phyloP scores from a whole-genome alignment of 2,329 filamentous ascomycete species.

The Elsinoe australis region DNA sequence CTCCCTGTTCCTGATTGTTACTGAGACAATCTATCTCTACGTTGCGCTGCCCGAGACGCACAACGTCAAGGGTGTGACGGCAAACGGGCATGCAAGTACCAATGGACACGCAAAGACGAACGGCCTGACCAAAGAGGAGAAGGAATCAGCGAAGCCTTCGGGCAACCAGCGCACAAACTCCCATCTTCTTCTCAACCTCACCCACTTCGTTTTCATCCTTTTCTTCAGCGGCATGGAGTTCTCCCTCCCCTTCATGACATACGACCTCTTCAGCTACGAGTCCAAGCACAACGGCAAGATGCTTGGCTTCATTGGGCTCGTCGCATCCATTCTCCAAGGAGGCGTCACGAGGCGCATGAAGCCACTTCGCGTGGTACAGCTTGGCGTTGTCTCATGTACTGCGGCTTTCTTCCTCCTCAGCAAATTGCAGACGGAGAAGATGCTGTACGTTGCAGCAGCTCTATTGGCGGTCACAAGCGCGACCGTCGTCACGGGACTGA shows the following conservation, averaged over 20 bases:
- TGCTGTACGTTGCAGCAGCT: conserved; percentile 73
- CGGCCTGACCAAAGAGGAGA: conserved; percentile 19
- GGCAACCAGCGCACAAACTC: conserved; percentile 61
- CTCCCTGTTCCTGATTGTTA: conserved; percentile 72
- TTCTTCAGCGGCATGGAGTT: conserved; percentile 99
- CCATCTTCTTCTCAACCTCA: conserved; percentile 70
- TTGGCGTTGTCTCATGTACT: conserved; percentile 70
- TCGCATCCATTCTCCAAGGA: conserved; percentile 87
- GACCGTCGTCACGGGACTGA: conserved; percentile 89
- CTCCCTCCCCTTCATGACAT: conserved; percentile 94
- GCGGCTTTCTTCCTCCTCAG: conserved; percentile 73
- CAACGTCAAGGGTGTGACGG: conserved; percentile 30
- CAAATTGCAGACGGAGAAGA: conserved; percentile 56
- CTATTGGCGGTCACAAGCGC: conserved; percentile 83
- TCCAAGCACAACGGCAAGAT: conserved; percentile 75
- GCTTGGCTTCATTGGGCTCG: conserved; percentile 81
- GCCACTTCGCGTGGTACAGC: conserved; percentile 69
- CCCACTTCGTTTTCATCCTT: conserved; percentile 84
- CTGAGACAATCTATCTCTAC: conserved; percentile 86
- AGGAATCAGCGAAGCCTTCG: conserved; percentile 28
- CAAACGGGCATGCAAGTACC: conserved; percentile 24
- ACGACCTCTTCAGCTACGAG: conserved; percentile 79
- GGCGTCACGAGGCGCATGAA: conserved; percentile 80
- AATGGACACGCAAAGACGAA: conserved; percentile 20
- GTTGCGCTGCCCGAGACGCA: conserved; percentile 78